These are phyloP conservation scores for Endoconidiophora polonica DNA, from an alignment of 2,329 filamentous ascomycete genomes.

Conservation along the genomic window DNA sequence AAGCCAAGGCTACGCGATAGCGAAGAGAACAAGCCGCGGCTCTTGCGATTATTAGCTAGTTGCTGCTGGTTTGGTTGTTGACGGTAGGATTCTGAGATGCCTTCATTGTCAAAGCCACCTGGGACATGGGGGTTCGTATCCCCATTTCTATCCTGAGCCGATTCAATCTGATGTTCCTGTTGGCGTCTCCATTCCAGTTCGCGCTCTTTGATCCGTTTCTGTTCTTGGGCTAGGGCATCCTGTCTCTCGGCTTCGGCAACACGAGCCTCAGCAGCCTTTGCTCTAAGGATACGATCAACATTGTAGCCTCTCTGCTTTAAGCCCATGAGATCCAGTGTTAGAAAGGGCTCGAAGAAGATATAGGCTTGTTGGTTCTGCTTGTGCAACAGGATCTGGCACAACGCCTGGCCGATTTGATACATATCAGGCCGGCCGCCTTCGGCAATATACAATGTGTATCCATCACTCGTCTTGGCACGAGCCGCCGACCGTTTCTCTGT, in stretches of 20 bases:
- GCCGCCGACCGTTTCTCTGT: constrained; percentile 62
- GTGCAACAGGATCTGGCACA: constrained; percentile 64
- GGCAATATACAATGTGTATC: constrained; percentile 60
- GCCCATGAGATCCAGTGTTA: constrained; percentile 69
- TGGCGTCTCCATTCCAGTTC: constrained; percentile 30
- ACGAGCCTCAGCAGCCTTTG: constrained; percentile 72
- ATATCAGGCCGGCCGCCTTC: constrained; percentile 54
- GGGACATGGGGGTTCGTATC: constrained; percentile 19
- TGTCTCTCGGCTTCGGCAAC: constrained; percentile 72
- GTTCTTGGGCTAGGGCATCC: constrained; percentile 57
- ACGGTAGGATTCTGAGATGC: background rate
- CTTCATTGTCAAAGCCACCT: constrained; percentile 10
- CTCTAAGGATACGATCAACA: constrained; percentile 79
- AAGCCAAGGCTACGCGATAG: constrained; percentile 53
- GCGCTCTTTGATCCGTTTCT: constrained; percentile 44
- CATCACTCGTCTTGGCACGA: constrained; percentile 34
- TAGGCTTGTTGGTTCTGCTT: constrained; percentile 79
- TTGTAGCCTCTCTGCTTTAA: constrained; percentile 85
- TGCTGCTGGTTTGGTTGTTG: background rate
- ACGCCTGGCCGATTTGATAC: constrained; percentile 79
- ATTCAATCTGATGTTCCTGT: constrained; percentile 17
- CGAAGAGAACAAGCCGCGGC: constrained; percentile 49
- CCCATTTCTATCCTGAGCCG: constrained; percentile 15
- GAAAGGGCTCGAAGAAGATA: constrained; percentile 76
- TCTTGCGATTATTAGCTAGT: constrained; percentile 21